Conservation (phyloP, 805 yeast species). For the Sungouiella blattae region DNA sequence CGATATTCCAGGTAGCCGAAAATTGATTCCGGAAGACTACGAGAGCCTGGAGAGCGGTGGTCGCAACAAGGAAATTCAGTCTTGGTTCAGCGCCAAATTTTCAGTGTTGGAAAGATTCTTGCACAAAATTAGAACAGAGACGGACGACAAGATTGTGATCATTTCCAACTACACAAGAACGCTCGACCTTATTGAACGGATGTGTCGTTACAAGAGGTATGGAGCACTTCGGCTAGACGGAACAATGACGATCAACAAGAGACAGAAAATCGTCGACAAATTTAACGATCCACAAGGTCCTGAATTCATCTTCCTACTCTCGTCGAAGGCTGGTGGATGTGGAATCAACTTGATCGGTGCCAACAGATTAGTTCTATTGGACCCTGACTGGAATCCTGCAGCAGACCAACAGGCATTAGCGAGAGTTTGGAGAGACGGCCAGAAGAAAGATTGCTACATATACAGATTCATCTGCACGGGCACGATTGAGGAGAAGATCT, state of each 20-base stretch:
- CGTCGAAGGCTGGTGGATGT: constrained; percentile 98
- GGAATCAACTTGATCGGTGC: constrained; percentile 98
- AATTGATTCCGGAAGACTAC: constrained; percentile 73
- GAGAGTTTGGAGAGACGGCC: constrained; percentile 98
- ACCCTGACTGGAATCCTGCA: constrained; percentile 98
- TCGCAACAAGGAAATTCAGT: constrained; percentile 69
- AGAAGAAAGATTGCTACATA: constrained; percentile 92
- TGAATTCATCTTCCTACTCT: constrained; percentile 83
- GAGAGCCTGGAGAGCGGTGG: constrained; percentile 34
- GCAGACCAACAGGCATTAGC: constrained; percentile 97
- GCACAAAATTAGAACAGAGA: constrained; percentile 67
- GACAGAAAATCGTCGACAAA: constrained; percentile 87
- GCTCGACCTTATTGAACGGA: constrained; percentile 78
- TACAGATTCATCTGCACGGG: constrained; percentile 94
- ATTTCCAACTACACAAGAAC: constrained; percentile 96
- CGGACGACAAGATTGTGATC: constrained; percentile 91
- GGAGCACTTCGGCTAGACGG: constrained; percentile 88
- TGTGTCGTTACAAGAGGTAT: constrained; percentile 74
- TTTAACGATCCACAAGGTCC: constrained; percentile 87
- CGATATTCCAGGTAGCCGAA: constrained; percentile 69
- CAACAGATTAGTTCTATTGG: constrained; percentile 80
- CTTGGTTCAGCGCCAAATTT: constrained; percentile 85
- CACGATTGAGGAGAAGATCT: constrained; percentile 92
- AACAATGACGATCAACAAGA: constrained; percentile 83
- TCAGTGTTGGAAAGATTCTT: constrained; percentile 81